A percentile compares a stretch with the other conserved stretches of the same genome.
phyloP scores from a whole-genome alignment of 495 filamentous ascomycete genomes.

The Penicilliopsis zonata region DNA sequence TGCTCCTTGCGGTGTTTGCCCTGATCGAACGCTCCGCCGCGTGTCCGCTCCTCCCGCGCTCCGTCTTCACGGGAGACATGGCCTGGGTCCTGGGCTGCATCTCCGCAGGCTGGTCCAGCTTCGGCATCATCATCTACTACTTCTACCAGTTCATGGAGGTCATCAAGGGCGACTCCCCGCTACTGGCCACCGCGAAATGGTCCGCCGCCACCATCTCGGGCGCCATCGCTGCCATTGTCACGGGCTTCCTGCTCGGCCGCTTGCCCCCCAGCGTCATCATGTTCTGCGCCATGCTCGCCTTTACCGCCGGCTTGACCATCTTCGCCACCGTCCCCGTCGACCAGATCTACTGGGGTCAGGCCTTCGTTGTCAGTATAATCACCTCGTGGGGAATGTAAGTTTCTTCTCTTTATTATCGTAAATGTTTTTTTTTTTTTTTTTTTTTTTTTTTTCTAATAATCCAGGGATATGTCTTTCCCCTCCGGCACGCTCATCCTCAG shows the following conservation, averaged over 20 bases:
- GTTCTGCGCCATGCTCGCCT: constrained; percentile 32
- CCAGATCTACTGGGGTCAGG: constrained; percentile 32
- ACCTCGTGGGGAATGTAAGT: constrained; percentile 45
- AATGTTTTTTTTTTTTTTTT: constrained; percentile 17
- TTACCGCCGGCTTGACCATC: constrained; percentile 24
- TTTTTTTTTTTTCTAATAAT: constrained; percentile 4
- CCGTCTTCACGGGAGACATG: constrained; percentile 34
- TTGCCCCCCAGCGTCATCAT: constrained; percentile 36
- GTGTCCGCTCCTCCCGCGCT: constrained; percentile 42
- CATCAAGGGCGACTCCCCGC: constrained; percentile 30
- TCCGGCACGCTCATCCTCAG: constrained; percentile 47
- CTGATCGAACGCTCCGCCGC: constrained; percentile 33
- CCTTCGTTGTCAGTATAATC: constrained; percentile 33
- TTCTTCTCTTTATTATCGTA: too few species aligned
- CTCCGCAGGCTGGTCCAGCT: constrained; percentile 46
- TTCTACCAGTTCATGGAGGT: constrained; percentile 40
- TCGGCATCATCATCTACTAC: constrained; percentile 52
- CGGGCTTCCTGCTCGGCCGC: constrained; percentile 29
- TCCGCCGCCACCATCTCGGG: constrained; percentile 33
- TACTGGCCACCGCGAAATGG: constrained; percentile 37
- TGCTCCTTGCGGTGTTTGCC: constrained; percentile 37
- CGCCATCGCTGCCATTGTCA: constrained; percentile 33
- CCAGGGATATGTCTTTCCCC: constrained; percentile 26
- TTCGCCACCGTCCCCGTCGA: constrained; percentile 21
- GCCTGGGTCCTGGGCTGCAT: constrained; percentile 43